Base-by-base conservation (phyloP, 2,329 filamentous ascomycete species). In the Gliomastix tumulicola region DNA sequence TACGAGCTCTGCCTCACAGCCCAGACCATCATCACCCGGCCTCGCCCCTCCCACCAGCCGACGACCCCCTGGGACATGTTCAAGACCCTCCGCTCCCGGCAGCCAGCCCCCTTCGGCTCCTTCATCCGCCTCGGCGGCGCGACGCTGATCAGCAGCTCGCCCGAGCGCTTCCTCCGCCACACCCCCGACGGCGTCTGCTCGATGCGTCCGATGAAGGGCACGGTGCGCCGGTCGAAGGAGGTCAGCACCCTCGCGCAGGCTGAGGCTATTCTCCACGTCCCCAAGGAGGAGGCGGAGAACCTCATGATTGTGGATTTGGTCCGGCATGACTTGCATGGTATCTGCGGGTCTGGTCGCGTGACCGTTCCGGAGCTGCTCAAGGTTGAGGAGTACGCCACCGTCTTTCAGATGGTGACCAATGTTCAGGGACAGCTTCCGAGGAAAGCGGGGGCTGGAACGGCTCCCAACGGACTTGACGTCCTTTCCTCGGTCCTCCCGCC, bases 241-340 rank as follows among this genome's bases (percentile, higher is more conserved):
- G 36, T 45, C 30, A 55, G 82, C 25, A 44, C 40, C 5, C 34
- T 38, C n/a, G 36, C 35, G 22, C 30, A 35, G 21, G 43, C 43
- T 3, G 35, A 45, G 22, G 35, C 19, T 17, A 45, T 45, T 22
- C 41, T 45, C 9, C 28, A 32, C n/a, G 71, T 75, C 0, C 71
- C 76, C 2, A 88, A 88, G 51, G 82, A 87, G 55, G 71, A 74
- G 34, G 82, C 82, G 1, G 82, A 88, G 53, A 87, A 87, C 45
- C 66, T 87, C 10, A 88, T 87, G 83, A 86, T 87, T 45, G 81
- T 84, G 1, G 83, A 87, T 53, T 63, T 88, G 2, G 83, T 85
- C 20, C 70, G 82, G 1, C 82, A 86, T 48, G 82, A 88, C 53
- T 63, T 88, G 4, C 76, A 82, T 50, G 74, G 77, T 9, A 74